Evolutionary conservation across 208 protist species (phyloP).

Genomic region (Leptomonas seymouri): DNA sequence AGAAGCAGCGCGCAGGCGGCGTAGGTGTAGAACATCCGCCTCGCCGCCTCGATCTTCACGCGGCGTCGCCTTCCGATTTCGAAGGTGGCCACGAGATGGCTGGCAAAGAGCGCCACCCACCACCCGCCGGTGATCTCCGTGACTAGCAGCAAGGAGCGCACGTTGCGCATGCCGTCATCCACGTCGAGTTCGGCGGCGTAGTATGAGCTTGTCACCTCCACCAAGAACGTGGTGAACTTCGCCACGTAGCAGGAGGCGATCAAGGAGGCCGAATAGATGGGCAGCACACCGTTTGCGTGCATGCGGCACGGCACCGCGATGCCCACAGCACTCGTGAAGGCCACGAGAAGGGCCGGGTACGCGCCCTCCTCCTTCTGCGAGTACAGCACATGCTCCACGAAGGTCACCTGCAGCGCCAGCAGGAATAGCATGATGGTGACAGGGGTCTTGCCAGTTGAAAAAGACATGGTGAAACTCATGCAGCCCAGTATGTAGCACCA

Average conservation of each 20-base stretch:
- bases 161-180: slow-evolving; percentile 12
- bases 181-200: slow-evolving; percentile 54
- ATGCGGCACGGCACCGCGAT: slow-evolving; percentile 58
- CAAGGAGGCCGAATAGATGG: slow-evolving; percentile 43
- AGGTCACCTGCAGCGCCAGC: slow-evolving; percentile 71
- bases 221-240: slow-evolving; percentile 78
- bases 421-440: slow-evolving; percentile 63
- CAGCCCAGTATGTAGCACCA: slow-evolving; percentile 86
- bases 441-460: slow-evolving; percentile 52
- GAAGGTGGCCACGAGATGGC: slow-evolving; percentile 58
- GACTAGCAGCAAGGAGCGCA: slow-evolving; percentile 13
- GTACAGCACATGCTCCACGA: slow-evolving; percentile 87
- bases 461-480: slow-evolving; percentile 74
- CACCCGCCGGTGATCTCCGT: slow-evolving; percentile 48
- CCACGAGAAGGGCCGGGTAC: slow-evolving; percentile 77
- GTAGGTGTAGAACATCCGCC: slow-evolving; percentile 40
- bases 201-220: slow-evolving; percentile 73
- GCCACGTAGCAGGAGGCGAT: slow-evolving; percentile 77
- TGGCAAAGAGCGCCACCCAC: slow-evolving; percentile 56
- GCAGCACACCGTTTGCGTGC: slow-evolving; percentile 66
- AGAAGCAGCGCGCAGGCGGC: slow-evolving; percentile 34
- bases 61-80: slow-evolving; percentile 51
- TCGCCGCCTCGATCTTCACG: slow-evolving; percentile 38
- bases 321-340: slow-evolving; percentile 66
- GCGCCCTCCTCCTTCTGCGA: slow-evolving; percentile 80